These are phyloP conservation scores for Brassica rapa DNA, from an alignment of 345 rosid species.

Conservation along the genomic window DNA sequence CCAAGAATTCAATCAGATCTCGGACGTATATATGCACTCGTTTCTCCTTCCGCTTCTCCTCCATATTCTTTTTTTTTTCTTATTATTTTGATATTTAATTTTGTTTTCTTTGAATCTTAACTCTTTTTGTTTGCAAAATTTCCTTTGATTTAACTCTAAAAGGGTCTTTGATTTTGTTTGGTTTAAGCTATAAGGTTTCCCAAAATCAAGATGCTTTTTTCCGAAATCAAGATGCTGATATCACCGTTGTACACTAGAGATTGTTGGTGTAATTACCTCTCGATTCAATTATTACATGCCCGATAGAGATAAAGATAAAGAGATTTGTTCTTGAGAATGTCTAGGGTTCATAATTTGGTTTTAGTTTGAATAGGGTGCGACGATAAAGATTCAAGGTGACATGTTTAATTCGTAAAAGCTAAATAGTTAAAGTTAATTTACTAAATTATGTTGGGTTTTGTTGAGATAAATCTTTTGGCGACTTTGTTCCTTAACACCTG, in stretches of 20 bases:
- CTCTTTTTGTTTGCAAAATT: not conserved
- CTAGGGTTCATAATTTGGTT: not conserved
- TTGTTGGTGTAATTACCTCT: not conserved
- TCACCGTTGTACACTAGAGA: not conserved
- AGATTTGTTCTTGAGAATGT: constrained; percentile 2
- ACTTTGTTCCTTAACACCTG: not conserved
- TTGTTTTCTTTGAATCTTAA: not conserved
- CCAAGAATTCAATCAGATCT: constrained; percentile 14
- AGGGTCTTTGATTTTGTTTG: not conserved
- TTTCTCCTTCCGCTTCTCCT: not conserved
- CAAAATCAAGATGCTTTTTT: not conserved
- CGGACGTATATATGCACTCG: not conserved
- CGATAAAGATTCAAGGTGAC: not conserved
- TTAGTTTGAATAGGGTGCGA: not conserved
- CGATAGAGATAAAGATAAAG: not conserved
- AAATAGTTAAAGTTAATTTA: not conserved
- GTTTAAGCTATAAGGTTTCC: not conserved
- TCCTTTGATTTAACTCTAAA: not conserved
- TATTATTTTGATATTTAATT: not conserved
- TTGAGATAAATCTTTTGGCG: not conserved
- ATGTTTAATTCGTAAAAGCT: not conserved
- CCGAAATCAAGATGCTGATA: not conserved
- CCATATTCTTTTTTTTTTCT: not conserved
- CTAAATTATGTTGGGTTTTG: not conserved
- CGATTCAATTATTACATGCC: not conserved